phyloP scores from a whole-genome alignment of 2,329 filamentous ascomycete species.

The Calonectria fujianensis region DNA sequence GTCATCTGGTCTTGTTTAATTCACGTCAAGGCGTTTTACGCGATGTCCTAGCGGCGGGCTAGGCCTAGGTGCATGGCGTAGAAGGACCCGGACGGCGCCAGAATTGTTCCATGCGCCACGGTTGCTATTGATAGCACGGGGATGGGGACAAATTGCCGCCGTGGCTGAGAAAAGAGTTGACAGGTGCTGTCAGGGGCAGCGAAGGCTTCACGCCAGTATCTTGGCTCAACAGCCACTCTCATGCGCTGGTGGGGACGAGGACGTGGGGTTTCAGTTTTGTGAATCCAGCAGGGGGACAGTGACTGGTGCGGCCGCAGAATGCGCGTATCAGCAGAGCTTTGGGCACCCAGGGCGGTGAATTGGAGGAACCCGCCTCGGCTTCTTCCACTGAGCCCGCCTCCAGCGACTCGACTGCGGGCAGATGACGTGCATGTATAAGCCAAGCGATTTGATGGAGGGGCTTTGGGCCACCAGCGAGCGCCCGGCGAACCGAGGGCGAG shows the following conservation, averaged over 20 bases:
- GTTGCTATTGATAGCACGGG: constrained; percentile 13
- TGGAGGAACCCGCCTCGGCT: not conserved
- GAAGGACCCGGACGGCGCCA: not conserved
- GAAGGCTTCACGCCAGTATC: not conserved
- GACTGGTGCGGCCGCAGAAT: constrained; percentile 5
- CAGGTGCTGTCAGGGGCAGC: constrained; percentile 1
- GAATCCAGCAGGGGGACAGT: not conserved
- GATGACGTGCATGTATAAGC: constrained; percentile 8
- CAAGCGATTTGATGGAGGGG: not conserved
- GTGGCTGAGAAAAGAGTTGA: constrained; percentile 8
- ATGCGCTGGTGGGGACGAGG: not conserved
- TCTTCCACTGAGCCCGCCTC: constrained; percentile 2
- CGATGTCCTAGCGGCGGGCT: constrained; percentile 6
- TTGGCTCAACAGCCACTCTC: not conserved
- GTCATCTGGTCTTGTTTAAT: not conserved
- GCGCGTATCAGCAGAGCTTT: not conserved
- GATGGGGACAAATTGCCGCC: not conserved
- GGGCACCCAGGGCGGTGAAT: not conserved
- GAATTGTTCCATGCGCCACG: constrained; percentile 3
- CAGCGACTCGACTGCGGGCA: not conserved
- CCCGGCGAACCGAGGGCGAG: constrained; percentile 11
- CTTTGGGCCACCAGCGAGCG: constrained; percentile 1
- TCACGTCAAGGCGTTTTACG: not conserved
- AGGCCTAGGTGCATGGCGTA: not conserved
- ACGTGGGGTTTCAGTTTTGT: not conserved